Conservation (phyloP, 163 green algal species). For the Smithsoniella earleae region DNA sequence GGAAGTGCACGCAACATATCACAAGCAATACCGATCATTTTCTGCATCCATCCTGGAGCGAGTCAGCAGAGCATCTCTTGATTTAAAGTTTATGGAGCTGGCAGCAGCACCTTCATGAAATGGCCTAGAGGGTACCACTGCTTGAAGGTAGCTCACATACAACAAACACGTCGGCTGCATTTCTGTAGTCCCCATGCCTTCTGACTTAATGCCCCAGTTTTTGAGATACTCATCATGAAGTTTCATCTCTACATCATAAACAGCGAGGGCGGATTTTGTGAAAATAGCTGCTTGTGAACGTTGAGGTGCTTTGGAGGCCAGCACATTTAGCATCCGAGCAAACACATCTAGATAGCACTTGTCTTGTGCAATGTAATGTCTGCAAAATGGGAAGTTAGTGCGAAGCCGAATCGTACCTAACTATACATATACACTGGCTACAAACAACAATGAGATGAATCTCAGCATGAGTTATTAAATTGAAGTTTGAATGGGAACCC, state of each 20-base stretch:
- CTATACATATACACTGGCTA: too few species aligned
- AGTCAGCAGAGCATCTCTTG: too few species aligned
- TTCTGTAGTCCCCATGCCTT: not conserved
- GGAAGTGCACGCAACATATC: too few species aligned
- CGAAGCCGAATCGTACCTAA: too few species aligned
- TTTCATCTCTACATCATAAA: slow-evolving; percentile 11
- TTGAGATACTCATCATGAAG: slow-evolving; percentile 8
- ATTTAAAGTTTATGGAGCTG: too few species aligned
- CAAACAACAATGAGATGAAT: too few species aligned
- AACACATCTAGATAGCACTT: not conserved
- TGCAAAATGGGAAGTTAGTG: too few species aligned
- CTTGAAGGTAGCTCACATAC: not conserved
- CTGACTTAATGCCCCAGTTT: not conserved
- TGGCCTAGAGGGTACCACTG: not conserved
- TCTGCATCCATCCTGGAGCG: too few species aligned
- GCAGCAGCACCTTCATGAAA: slow-evolving; percentile 19
- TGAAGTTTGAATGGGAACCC: too few species aligned
- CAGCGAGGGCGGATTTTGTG: not conserved
- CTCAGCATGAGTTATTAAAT: too few species aligned
- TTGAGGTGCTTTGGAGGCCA: not conserved
- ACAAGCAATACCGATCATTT: too few species aligned
- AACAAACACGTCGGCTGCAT: slow-evolving; percentile 20
- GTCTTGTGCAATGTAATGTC: slow-evolving; percentile 23
- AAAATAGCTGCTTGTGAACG: not conserved
- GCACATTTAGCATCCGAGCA: not conserved